These are phyloP conservation scores for Arachis monticola DNA, from an alignment of 331 rosid species.

Conservation along the genomic window DNA sequence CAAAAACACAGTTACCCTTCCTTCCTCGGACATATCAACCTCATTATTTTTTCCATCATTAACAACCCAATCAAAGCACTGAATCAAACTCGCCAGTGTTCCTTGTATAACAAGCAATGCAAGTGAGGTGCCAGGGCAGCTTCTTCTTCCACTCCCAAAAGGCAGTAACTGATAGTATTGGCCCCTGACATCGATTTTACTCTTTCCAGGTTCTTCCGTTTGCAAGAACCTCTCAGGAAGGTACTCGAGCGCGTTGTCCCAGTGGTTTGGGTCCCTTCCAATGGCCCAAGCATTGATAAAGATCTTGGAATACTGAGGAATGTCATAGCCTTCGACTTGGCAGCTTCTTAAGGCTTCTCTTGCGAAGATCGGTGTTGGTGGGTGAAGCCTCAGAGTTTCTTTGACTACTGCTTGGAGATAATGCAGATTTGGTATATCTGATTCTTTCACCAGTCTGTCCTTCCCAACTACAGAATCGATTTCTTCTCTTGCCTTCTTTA, in stretches of 20 bases:
- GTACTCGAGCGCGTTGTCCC: conserved; percentile 61
- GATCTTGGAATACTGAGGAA: conserved; percentile 42
- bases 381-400: conserved; percentile 57
- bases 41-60: conserved; percentile 34
- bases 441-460: conserved; percentile 48
- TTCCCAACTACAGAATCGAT: conserved; percentile 51
- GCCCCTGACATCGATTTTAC: conserved; percentile 48
- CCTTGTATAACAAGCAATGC: conserved; percentile 48
- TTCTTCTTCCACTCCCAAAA: conserved; percentile 59
- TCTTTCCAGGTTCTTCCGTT: not conserved
- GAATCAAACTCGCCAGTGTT: conserved; percentile 59
- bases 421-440: conserved; percentile 52
- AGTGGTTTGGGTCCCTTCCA: conserved; percentile 52
- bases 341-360: conserved; percentile 42
- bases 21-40: conserved; percentile 51
- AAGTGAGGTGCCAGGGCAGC: conserved; percentile 60
- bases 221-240: conserved; percentile 55
- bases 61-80: conserved; percentile 65
- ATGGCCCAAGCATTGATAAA: conserved; percentile 55
- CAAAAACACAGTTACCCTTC: conserved; percentile 52
- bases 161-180: conserved; percentile 49
- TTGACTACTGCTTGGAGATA: conserved; percentile 63
- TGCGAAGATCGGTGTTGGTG: conserved; percentile 55
- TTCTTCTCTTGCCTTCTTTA: conserved; percentile 53
- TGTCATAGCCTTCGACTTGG: conserved; percentile 50